These are phyloP conservation scores for Linnemannia schmuckeri DNA, from an alignment of 192 early-diverging fungal genomes.

Conservation along the genomic window DNA sequence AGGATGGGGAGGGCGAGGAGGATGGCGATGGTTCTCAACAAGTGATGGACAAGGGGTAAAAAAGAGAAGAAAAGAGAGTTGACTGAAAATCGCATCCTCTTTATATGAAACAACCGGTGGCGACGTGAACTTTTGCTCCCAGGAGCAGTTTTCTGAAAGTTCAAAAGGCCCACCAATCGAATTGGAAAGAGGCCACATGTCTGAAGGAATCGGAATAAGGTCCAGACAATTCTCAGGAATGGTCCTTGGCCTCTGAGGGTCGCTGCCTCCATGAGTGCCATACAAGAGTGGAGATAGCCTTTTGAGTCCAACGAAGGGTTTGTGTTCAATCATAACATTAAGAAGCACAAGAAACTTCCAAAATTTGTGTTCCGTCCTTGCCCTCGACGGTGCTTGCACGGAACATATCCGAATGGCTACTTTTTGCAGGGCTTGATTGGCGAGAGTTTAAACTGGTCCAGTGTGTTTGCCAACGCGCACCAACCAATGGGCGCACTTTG, in stretches of 20 bases:
- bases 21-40: slow-evolving; percentile 13
- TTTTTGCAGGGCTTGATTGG: neutral
- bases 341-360: neutral
- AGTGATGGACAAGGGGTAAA: slow-evolving; percentile 13
- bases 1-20: neutral
- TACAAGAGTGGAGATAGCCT: neutral
- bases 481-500: neutral
- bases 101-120: slow-evolving; percentile 12
- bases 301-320: neutral
- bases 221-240: neutral
- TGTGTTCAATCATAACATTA: slow-evolving; percentile 6
- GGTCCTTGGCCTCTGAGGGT: neutral
- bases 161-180: neutral
- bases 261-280: neutral
- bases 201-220: too few species aligned
- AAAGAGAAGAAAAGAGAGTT: neutral
- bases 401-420: slow-evolving; percentile 18
- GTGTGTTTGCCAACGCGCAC: slow-evolving; percentile 5
- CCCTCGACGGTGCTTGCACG: slow-evolving; percentile 10
- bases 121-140: neutral
- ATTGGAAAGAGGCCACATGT: too few species aligned
- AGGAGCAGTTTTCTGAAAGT: neutral
- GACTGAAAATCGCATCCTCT: slow-evolving; percentile 7
- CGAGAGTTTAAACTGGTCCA: neutral
- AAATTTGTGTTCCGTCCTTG: slow-evolving; percentile 3